Percentiles rank a stretch among this genome's conserved stretches.
Conservation (phyloP, 345 rosid species). For the Viola odorata region DNA sequence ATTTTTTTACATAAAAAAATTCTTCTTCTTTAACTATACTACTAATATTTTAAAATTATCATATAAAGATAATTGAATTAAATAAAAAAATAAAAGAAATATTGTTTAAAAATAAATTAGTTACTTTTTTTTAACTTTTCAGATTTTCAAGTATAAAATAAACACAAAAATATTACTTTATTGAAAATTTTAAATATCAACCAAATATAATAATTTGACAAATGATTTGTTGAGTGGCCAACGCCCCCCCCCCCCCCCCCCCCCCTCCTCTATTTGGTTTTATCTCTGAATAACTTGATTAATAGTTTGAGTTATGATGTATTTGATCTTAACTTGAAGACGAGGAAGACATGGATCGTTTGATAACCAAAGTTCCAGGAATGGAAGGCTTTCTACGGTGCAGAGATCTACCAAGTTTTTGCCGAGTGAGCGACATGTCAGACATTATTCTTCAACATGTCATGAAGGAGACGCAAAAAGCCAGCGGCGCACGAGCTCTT, state of each 20-base stretch:
- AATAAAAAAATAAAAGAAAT: too few relatives aligned
- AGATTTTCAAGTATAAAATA: too few relatives aligned
- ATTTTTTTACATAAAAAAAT: too few relatives aligned
- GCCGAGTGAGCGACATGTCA: slow-evolving; percentile 22
- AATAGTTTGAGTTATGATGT: not conserved
- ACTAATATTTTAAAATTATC: too few relatives aligned
- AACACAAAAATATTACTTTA: not conserved
- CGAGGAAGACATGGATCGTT: slow-evolving; percentile 42
- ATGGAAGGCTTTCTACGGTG: slow-evolving; percentile 40
- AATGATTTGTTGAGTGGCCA: too few relatives aligned
- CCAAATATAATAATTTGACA: too few relatives aligned
- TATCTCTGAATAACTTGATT: not conserved
- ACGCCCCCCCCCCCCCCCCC: too few relatives aligned
- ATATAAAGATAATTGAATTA: too few relatives aligned
- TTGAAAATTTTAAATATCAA: not conserved
- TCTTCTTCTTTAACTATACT: too few relatives aligned
- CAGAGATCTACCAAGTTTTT: slow-evolving; percentile 49
- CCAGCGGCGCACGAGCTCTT: slow-evolving; percentile 34
- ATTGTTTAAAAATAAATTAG: too few relatives aligned
- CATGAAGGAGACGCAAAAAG: slow-evolving; percentile 20
- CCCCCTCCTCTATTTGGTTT: not conserved
- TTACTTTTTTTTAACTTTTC: too few relatives aligned
- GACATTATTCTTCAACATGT: slow-evolving; percentile 14
- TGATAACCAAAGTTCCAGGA: slow-evolving; percentile 32
- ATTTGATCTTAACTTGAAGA: slow-evolving; percentile 18